Evolutionary conservation across 164 flowering plant genomes (phyloP).

Genomic region (Sextonia rubra): DNA sequence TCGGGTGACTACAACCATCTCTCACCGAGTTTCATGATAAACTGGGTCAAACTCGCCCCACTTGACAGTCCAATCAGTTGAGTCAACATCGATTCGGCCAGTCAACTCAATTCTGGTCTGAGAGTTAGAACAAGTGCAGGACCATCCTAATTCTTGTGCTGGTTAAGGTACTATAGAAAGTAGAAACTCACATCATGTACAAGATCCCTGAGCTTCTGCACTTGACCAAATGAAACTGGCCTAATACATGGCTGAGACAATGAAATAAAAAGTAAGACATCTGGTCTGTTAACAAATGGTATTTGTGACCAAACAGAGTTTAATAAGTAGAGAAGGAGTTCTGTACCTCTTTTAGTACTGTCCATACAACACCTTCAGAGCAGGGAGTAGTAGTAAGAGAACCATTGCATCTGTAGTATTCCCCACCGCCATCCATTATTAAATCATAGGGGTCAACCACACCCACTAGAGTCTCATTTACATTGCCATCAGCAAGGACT

Average conservation of each 20-base stretch:
- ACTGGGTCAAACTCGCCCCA: too few relatives aligned
- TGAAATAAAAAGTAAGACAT: neutral
- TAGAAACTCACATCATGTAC: conserved; percentile 11
- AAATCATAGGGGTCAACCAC: conserved; percentile 45
- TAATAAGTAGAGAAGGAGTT: neutral
- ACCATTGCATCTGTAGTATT: conserved; percentile 58
- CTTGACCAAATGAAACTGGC: conserved; percentile 13
- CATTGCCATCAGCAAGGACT: conserved; percentile 6
- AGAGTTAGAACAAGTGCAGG: neutral
- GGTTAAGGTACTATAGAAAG: neutral
- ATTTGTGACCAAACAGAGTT: too few relatives aligned
- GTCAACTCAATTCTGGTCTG: too few relatives aligned
- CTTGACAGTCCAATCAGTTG: too few relatives aligned
- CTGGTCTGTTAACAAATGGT: neutral
- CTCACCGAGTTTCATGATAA: too few relatives aligned
- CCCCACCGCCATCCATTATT: conserved; percentile 33
- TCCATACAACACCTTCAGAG: conserved; percentile 51
- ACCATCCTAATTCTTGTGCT: too few relatives aligned
- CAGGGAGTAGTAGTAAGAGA: conserved; percentile 72
- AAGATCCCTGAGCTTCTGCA: conserved; percentile 1
- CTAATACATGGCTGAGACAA: conserved; percentile 5
- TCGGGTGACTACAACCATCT: too few relatives aligned
- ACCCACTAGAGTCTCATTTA: conserved; percentile 30
- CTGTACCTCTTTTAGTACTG: conserved; percentile 40
- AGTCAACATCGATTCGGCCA: neutral